Percentiles rank a stretch among this genome's conserved stretches.
phyloP scores from a whole-genome alignment of 2,329 filamentous ascomycete species.

The Neurospora crassa region DNA sequence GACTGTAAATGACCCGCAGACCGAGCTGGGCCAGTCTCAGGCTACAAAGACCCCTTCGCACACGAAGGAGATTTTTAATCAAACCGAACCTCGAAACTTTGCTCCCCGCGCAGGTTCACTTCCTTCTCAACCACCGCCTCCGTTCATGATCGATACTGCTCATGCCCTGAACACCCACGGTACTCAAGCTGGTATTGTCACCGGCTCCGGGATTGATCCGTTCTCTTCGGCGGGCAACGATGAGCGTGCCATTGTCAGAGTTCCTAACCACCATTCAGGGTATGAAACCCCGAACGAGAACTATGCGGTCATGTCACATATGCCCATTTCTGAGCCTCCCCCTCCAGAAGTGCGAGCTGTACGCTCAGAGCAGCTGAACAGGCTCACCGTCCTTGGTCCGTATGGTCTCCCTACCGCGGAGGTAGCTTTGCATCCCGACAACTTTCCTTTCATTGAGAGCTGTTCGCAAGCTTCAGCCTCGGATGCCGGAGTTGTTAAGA shows the following conservation, averaged over 20 bases:
- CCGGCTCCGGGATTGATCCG: constrained; percentile 4
- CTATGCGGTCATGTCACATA: neutral
- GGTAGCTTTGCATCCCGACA: constrained; percentile 26
- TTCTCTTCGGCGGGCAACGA: constrained; percentile 3
- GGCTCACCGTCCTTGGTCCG: constrained; percentile 24
- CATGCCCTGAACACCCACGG: neutral
- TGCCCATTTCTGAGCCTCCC: neutral
- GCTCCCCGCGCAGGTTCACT: constrained; percentile 25
- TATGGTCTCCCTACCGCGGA: constrained; percentile 26
- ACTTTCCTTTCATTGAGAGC: constrained; percentile 39
- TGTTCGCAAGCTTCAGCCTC: constrained; percentile 21
- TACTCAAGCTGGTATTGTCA: neutral
- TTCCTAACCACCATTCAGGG: neutral
- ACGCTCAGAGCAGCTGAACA: constrained; percentile 29
- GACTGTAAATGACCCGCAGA: neutral
- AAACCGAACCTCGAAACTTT: constrained; percentile 34
- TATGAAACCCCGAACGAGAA: neutral
- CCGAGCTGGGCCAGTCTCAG: neutral
- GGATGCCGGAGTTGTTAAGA: constrained; percentile 35
- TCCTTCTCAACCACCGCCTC: constrained; percentile 26
- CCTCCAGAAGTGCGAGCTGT: constrained; percentile 16
- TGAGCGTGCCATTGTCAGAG: neutral
- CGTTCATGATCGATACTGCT: constrained; percentile 12
- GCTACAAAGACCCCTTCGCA: neutral
- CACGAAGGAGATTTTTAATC: constrained; percentile 2